A percentile compares a stretch with the other conserved stretches of the same genome.
phyloP scores from a whole-genome alignment of 192 early-diverging fungal species.

The Backusella liffmaniae region DNA sequence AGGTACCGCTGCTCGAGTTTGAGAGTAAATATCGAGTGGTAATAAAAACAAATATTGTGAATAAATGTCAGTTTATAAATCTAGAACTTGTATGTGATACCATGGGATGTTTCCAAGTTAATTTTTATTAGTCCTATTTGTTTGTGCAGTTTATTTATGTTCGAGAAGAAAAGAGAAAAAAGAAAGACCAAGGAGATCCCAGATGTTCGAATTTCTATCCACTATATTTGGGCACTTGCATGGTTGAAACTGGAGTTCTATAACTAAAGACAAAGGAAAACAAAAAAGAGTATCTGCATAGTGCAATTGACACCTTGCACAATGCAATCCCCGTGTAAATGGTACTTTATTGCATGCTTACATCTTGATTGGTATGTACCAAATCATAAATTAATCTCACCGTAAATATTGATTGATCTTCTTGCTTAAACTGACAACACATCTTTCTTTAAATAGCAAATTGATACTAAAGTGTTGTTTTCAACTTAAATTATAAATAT shows the following conservation, averaged over 20 bases:
- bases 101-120: background rate
- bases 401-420: background rate
- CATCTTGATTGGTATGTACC: background rate
- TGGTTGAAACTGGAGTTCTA: background rate
- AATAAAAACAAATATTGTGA: background rate
- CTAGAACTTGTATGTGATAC: background rate
- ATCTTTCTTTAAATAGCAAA: background rate
- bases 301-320: background rate
- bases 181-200: background rate
- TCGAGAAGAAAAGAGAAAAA: background rate
- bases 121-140: background rate
- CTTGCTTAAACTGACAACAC: background rate
- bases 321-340: background rate
- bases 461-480: background rate
- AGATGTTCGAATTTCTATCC: background rate
- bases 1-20: background rate
- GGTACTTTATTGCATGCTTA: background rate
- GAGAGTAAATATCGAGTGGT: background rate
- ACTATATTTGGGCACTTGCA: too few relatives aligned
- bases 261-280: background rate
- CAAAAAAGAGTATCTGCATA: background rate
- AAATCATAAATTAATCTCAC: background rate
- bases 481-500: background rate
- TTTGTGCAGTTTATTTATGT: background rate
- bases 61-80: background rate